Conservation (phyloP, 148 eudicot genomes). For the Fallopia convolvulus region DNA sequence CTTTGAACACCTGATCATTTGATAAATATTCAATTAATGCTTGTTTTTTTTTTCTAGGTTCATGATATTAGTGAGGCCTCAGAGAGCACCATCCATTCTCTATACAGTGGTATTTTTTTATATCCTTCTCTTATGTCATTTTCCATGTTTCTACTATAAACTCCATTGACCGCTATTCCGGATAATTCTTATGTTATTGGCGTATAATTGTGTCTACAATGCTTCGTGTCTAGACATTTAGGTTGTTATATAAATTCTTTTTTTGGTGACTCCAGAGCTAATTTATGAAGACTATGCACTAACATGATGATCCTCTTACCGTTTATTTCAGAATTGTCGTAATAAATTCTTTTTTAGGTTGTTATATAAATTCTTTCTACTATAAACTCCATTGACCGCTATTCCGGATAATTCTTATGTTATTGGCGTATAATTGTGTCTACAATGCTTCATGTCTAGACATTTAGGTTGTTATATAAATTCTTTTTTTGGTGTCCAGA, state of each 20-base stretch:
- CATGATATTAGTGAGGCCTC: conserved; percentile 67
- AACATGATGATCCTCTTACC: background rate
- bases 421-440: background rate
- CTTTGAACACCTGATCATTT: background rate
- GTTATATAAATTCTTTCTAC: too few relatives aligned
- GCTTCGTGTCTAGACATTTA: background rate
- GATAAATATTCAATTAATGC: background rate
- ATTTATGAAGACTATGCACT: background rate
- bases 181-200: background rate
- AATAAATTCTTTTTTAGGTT: too few relatives aligned
- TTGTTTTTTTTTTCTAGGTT: conserved; percentile 36
- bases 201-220: background rate
- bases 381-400: too few relatives aligned
- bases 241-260: background rate
- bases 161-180: background rate
- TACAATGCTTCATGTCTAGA: background rate
- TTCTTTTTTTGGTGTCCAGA: background rate
- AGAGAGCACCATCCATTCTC: conserved; percentile 66
- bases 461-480: background rate
- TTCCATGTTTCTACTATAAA: too few relatives aligned
- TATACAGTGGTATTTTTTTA: conserved; percentile 68
- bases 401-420: background rate
- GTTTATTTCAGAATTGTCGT: conserved; percentile 60
- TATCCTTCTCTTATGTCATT: too few relatives aligned
- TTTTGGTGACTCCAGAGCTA: background rate